These are phyloP conservation scores for Dalbergia oliveri DNA, from an alignment of 306 rosid species.

Conservation along the genomic window DNA sequence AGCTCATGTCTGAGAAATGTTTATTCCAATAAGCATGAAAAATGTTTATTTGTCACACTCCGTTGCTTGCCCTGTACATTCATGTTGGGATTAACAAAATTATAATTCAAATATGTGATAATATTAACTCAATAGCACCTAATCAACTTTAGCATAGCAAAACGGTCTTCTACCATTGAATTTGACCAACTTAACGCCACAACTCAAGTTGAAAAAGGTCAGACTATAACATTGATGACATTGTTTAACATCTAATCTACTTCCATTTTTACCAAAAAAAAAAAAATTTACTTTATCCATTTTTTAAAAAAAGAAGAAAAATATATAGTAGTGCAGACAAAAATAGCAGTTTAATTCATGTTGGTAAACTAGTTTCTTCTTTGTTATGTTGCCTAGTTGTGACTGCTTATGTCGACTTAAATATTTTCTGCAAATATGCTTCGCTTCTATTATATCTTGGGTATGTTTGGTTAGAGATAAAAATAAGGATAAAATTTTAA, in stretches of 20 bases:
- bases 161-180: neutral
- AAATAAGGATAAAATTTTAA: too few relatives aligned
- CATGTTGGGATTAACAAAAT: neutral
- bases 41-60: too few relatives aligned
- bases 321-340: too few relatives aligned
- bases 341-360: too few relatives aligned
- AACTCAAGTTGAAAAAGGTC: neutral
- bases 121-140: too few relatives aligned
- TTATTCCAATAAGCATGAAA: too few relatives aligned
- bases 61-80: neutral
- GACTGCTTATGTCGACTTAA: neutral
- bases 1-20: neutral
- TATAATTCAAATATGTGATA: neutral
- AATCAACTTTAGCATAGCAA: neutral
- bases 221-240: neutral
- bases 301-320: neutral
- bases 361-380: too few relatives aligned
- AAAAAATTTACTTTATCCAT: neutral
- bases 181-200: neutral
- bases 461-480: too few relatives aligned
- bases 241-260: neutral
- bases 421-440: slow-evolving; percentile 1
- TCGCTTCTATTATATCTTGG: neutral
- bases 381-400: neutral
- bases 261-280: neutral